Percentiles rank a stretch among this genome's conserved stretches.
Conservation (phyloP, 768 basidiomycete genomes). For the Sutorius australiensis region DNA sequence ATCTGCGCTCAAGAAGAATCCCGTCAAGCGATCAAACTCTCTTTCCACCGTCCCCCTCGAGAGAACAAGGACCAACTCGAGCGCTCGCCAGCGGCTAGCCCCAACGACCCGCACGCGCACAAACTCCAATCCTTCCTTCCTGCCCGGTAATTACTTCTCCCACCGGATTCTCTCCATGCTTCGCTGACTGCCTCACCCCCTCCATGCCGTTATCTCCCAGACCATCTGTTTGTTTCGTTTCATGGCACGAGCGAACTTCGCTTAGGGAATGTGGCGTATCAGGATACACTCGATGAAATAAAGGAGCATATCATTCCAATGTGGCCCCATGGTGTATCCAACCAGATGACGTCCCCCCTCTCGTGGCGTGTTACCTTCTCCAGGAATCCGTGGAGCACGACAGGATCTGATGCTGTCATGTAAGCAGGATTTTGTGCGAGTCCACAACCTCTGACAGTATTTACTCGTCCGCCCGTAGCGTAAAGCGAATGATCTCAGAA, state of each 20-base stretch:
- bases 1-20: slow-evolving; percentile 55
- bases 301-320: slow-evolving; percentile 51
- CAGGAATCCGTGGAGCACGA: slow-evolving; percentile 65
- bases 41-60: slow-evolving; percentile 27
- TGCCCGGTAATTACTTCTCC: slow-evolving; percentile 23
- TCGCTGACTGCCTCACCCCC: slow-evolving; percentile 22
- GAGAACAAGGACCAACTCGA: slow-evolving; percentile 43
- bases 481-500: slow-evolving; percentile 56
- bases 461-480: slow-evolving; percentile 37
- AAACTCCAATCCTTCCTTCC: slow-evolving; percentile 34
- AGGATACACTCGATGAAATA: slow-evolving; percentile 57
- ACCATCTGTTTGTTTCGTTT: slow-evolving; percentile 71
- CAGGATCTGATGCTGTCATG: slow-evolving; percentile 51
- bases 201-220: slow-evolving; percentile 36
- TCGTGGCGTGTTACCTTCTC: slow-evolving; percentile 63
- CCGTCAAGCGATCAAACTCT: slow-evolving; percentile 24
- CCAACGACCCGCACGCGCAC: slow-evolving; percentile 34
- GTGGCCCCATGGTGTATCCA: slow-evolving; percentile 64
- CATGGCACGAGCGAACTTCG: slow-evolving; percentile 61
- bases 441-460: slow-evolving; percentile 1
- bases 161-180: slow-evolving; percentile 4
- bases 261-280: slow-evolving; percentile 42
- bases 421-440: slow-evolving; percentile 29
- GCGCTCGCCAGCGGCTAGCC: slow-evolving; percentile 28
- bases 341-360: slow-evolving; percentile 35